Evolutionary conservation across 192 early-diverging fungal species (phyloP).

Genomic region (Coemansia sp.): DNA sequence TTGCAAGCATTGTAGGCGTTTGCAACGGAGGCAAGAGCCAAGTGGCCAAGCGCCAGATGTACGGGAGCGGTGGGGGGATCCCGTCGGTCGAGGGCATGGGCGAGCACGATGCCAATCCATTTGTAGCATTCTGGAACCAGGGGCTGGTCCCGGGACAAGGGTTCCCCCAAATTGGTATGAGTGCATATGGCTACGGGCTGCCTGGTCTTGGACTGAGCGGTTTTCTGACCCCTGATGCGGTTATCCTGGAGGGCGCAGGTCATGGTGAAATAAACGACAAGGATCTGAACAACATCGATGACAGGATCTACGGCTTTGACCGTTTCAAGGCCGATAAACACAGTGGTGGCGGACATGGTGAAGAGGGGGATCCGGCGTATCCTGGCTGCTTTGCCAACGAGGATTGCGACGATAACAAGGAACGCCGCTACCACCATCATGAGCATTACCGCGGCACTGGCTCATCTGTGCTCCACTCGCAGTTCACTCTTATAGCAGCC

Average conservation of each 20-base stretch:
- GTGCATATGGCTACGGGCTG: conserved; percentile 47
- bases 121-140: conserved; percentile 43
- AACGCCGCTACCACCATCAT: conserved; percentile 3
- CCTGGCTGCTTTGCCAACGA: conserved; percentile 42
- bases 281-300: conserved; percentile 36
- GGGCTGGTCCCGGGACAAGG: conserved; percentile 49
- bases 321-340: conserved; percentile 14
- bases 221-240: conserved; percentile 30
- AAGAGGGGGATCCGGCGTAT: conserved; percentile 35
- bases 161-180: conserved; percentile 50
- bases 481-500: neutral
- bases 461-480: neutral
- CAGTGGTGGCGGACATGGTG: neutral
- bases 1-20: neutral
- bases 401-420: conserved; percentile 9
- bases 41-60: conserved; percentile 15
- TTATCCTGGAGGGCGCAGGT: conserved; percentile 38
- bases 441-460: neutral
- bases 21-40: too few species aligned
- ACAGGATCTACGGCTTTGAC: conserved; percentile 23
- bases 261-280: conserved; percentile 39
- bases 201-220: conserved; percentile 31
- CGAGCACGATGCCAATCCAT: conserved; percentile 22
- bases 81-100: conserved; percentile 24
- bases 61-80: neutral